phyloP scores from a whole-genome alignment of 352 stramenopile genomes.

The Pythium pyrilobum region DNA sequence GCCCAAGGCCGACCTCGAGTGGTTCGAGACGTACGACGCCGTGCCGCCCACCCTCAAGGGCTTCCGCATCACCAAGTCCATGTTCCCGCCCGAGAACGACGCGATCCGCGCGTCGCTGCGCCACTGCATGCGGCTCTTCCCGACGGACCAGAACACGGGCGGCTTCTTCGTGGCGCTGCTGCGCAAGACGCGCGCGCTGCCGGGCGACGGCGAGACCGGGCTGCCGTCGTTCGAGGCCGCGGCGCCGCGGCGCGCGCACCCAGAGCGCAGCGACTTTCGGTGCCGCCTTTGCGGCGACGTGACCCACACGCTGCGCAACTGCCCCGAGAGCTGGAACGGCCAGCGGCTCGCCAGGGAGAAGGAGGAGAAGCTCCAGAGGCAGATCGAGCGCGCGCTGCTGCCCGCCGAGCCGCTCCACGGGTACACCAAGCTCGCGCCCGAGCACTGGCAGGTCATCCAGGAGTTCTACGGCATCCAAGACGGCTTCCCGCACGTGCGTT shows the following conservation, averaged over 20 bases:
- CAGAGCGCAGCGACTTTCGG: slow-evolving; percentile 22
- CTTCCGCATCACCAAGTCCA: slow-evolving; percentile 58
- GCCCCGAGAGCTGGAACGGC: slow-evolving; percentile 29
- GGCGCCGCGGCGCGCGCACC: slow-evolving; percentile 11
- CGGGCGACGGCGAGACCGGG: slow-evolving; percentile 27
- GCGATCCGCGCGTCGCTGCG: slow-evolving; percentile 40
- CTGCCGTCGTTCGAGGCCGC: slow-evolving; percentile 40
- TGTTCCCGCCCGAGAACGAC: slow-evolving; percentile 79
- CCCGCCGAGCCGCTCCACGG: slow-evolving; percentile 26
- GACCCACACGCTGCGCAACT: slow-evolving; percentile 35
- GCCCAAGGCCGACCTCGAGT: slow-evolving; percentile 29
- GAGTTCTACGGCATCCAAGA: slow-evolving; percentile 64
- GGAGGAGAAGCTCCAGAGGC: slow-evolving; percentile 14
- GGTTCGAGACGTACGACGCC: slow-evolving; percentile 50
- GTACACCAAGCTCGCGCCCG: slow-evolving; percentile 44
- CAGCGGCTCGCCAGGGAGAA: slow-evolving; percentile 20
- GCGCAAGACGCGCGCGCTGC: slow-evolving; percentile 55
- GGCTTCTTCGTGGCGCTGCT: slow-evolving; percentile 98
- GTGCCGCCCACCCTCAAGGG: slow-evolving; percentile 53
- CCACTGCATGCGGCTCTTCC: slow-evolving; percentile 91
- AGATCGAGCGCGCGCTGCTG: slow-evolving; percentile 3
- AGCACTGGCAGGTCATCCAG: slow-evolving; percentile 53
- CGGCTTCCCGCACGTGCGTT: slow-evolving; percentile 42
- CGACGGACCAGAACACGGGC: slow-evolving; percentile 96
- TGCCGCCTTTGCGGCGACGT: slow-evolving; percentile 24